These are phyloP conservation scores for Globisporangium canariense DNA, from an alignment of 352 stramenopile species.

Conservation along the genomic window DNA sequence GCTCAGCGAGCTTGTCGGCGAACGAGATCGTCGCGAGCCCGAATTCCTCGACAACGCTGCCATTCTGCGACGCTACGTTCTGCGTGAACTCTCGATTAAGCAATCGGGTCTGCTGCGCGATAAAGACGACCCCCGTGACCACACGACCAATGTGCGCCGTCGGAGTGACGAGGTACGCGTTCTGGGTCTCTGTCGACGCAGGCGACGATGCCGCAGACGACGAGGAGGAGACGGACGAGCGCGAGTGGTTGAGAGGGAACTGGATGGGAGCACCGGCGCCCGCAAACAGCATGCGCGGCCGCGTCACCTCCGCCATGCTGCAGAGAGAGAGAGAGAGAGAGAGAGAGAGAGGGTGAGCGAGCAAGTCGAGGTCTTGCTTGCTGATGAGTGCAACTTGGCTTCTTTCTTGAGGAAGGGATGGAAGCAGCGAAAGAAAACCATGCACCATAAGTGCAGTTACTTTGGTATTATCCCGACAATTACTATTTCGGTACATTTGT, in stretches of 20 bases:
- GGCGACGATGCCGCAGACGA: slow-evolving; percentile 7
- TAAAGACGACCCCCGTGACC: slow-evolving; percentile 78
- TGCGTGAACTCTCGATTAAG: slow-evolving; percentile 30
- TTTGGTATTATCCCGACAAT: neutral
- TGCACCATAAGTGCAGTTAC: neutral
- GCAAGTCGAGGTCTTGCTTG: neutral
- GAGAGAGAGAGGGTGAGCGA: neutral
- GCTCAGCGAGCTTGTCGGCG: slow-evolving; percentile 83
- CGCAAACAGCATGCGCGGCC: slow-evolving; percentile 42
- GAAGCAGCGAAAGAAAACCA: neutral
- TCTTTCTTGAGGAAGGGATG: slow-evolving; percentile 1
- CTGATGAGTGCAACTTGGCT: neutral
- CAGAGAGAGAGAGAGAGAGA: neutral
- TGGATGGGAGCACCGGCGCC: slow-evolving; percentile 48
- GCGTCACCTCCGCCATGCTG: slow-evolving; percentile 26
- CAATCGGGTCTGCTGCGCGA: slow-evolving; percentile 35
- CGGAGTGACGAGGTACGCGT: slow-evolving; percentile 71
- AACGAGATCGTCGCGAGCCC: slow-evolving; percentile 65
- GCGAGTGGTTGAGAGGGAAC: slow-evolving; percentile 33
- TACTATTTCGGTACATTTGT: neutral
- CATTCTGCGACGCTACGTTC: neutral
- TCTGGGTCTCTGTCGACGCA: slow-evolving; percentile 18
- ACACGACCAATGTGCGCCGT: slow-evolving; percentile 78
- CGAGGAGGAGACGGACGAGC: neutral
- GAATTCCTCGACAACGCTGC: slow-evolving; percentile 31